Evolutionary conservation across 208 protist genomes (phyloP).

Genomic region (Leishmania arabica): DNA sequence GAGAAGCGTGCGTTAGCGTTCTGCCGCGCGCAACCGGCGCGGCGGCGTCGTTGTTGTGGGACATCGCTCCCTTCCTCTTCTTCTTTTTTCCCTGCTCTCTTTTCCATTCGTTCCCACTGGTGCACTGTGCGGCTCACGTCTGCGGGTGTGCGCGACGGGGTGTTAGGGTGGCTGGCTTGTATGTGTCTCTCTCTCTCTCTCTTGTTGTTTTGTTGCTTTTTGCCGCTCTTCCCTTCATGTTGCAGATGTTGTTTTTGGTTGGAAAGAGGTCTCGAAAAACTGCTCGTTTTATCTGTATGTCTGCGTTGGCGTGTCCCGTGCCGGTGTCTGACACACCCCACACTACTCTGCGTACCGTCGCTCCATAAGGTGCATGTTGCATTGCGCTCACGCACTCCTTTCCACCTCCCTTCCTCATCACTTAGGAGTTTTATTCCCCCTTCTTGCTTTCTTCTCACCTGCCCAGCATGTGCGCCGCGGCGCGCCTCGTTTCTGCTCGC

Average conservation of each 20-base stretch:
- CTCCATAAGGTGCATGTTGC: background rate
- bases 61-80: background rate
- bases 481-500: background rate
- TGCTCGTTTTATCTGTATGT: background rate
- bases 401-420: slow-evolving; percentile 43
- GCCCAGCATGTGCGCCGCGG: background rate
- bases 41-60: background rate
- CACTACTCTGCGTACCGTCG: background rate
- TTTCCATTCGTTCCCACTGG: slow-evolving; percentile 35
- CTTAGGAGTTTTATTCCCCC: background rate
- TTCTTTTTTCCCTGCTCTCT: background rate
- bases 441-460: background rate
- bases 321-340: background rate
- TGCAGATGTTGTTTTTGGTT: background rate
- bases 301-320: background rate
- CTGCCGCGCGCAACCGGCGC: background rate
- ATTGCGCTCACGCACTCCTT: slow-evolving; percentile 38
- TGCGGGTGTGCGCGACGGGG: background rate
- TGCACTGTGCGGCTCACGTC: background rate
- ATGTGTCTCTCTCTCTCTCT: background rate
- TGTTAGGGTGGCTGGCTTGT: background rate
- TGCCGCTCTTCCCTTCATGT: background rate
- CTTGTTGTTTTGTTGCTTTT: background rate
- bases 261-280: background rate
- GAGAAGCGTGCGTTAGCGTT: background rate